These are phyloP conservation scores for Fusarium setosum DNA, from an alignment of 2,329 filamentous ascomycete species.

Conservation along the genomic window DNA sequence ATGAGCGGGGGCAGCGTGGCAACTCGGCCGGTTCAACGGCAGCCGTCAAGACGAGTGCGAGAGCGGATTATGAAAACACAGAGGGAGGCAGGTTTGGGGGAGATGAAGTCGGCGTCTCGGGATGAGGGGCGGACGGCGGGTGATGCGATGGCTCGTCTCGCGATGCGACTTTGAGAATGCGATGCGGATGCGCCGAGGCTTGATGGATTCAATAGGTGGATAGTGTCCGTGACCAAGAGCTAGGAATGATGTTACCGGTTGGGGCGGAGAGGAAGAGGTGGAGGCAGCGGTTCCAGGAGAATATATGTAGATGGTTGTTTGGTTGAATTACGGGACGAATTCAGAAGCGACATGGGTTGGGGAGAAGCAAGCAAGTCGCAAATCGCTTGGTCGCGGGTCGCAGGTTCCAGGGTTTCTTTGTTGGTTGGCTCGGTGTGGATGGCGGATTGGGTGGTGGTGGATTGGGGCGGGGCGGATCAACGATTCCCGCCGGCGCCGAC, in stretches of 20 bases:
- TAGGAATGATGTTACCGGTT: conserved; percentile 14
- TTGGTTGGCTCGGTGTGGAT: conserved; percentile 19
- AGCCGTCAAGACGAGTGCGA: background rate
- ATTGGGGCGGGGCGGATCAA: conserved; percentile 41
- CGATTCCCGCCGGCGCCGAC: conserved; percentile 36
- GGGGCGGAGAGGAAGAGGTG: conserved; percentile 7
- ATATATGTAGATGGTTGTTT: conserved; percentile 7
- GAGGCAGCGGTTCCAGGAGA: conserved; percentile 1
- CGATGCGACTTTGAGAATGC: conserved; percentile 26
- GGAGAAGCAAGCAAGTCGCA: conserved; percentile 28
- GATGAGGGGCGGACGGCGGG: background rate
- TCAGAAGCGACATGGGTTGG: conserved; percentile 25
- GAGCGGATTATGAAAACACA: background rate
- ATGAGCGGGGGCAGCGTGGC: conserved; percentile 36
- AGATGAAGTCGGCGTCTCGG: background rate
- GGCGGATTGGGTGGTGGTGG: conserved; percentile 2
- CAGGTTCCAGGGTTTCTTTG: conserved; percentile 28
- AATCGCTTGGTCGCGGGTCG: conserved; percentile 15
- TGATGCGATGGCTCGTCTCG: conserved; percentile 24
- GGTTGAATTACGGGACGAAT: conserved; percentile 6
- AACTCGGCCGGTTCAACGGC: conserved; percentile 18
- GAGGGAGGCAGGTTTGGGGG: background rate
- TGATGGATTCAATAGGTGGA: conserved; percentile 25
- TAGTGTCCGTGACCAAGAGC: conserved; percentile 24
- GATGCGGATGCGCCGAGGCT: conserved; percentile 32